Conservation (phyloP, 768 basidiomycete species). For the Naganishia onofrii region DNA sequence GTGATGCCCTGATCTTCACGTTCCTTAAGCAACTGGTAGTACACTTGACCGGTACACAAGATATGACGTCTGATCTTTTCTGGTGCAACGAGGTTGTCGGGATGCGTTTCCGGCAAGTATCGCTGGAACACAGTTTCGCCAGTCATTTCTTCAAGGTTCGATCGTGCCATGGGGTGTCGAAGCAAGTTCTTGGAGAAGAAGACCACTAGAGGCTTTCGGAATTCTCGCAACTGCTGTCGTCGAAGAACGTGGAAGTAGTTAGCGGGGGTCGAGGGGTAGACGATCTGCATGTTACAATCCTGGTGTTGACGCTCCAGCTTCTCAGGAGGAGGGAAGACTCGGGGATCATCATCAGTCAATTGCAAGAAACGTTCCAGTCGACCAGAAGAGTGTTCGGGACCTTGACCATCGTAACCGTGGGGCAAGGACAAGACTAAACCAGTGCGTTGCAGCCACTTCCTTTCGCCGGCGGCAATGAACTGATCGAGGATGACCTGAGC, state of each 20-base stretch:
- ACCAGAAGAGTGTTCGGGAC: constrained; percentile 95
- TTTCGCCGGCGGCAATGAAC: constrained; percentile 94
- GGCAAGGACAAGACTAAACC: constrained; percentile 85
- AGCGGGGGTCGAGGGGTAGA: constrained; percentile 93
- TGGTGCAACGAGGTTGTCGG: constrained; percentile 67
- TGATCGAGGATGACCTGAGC: constrained; percentile 98
- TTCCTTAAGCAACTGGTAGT: constrained; percentile 81
- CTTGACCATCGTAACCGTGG: constrained; percentile 97
- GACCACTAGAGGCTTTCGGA: constrained; percentile 90
- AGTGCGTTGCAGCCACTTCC: constrained; percentile 94
- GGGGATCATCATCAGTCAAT: constrained; percentile 94
- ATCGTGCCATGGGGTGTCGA: constrained; percentile 89
- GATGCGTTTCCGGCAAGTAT: constrained; percentile 80
- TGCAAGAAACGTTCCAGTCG: constrained; percentile 95
- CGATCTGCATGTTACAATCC: constrained; percentile 99
- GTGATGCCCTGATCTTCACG: constrained; percentile 87
- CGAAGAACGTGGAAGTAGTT: constrained; percentile 98
- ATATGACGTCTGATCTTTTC: constrained; percentile 89
- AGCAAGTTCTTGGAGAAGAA: constrained; percentile 98
- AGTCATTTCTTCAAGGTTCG: constrained; percentile 79
- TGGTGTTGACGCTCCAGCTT: constrained; percentile 94
- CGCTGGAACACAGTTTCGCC: constrained; percentile 88
- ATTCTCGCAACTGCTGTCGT: constrained; percentile 94
- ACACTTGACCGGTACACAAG: constrained; percentile 94
- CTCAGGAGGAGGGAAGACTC: constrained; percentile 78